phyloP scores from a whole-genome alignment of 225 moss, liverwort and hornwort genomes.

The Sphagnum tenellum region DNA sequence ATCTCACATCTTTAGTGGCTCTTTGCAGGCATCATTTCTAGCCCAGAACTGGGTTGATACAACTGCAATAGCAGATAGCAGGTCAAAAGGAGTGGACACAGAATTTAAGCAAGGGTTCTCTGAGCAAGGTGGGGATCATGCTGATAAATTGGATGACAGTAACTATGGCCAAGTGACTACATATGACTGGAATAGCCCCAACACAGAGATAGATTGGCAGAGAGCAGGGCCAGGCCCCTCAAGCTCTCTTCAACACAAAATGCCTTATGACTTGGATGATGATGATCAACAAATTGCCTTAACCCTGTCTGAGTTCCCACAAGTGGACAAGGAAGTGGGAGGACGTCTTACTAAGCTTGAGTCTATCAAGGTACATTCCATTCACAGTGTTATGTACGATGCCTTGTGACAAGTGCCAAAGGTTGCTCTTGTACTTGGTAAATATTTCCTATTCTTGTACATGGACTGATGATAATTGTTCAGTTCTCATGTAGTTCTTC shows the following conservation, averaged over 20 bases:
- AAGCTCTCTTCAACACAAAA: slow-evolving; percentile 25
- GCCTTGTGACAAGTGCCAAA: too few species aligned
- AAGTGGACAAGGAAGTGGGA: slow-evolving; percentile 76
- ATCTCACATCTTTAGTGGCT: too few species aligned
- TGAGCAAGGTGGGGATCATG: slow-evolving; percentile 3
- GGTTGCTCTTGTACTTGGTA: too few species aligned
- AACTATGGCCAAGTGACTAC: slow-evolving; percentile 31
- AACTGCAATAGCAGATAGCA: neutral
- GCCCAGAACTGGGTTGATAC: slow-evolving; percentile 12
- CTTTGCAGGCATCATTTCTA: neutral
- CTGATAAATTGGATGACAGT: slow-evolving; percentile 14
- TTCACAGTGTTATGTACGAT: too few species aligned
- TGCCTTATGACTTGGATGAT: slow-evolving; percentile 42
- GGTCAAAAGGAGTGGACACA: slow-evolving; percentile 11
- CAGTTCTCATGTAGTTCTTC: neutral
- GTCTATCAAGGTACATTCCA: slow-evolving; percentile 51
- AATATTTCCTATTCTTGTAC: too few species aligned
- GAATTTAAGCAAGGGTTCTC: slow-evolving; percentile 7
- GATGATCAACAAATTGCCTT: slow-evolving; percentile 67
- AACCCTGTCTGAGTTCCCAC: slow-evolving; percentile 64
- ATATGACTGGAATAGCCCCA: slow-evolving; percentile 20
- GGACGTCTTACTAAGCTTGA: slow-evolving; percentile 87
- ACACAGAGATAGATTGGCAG: slow-evolving; percentile 13
- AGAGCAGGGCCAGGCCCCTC: slow-evolving; percentile 21
- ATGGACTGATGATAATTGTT: slow-evolving; percentile 3